These are phyloP conservation scores for Chaetomium globosum DNA, from an alignment of 2,329 filamentous ascomycete genomes.

Conservation along the genomic window DNA sequence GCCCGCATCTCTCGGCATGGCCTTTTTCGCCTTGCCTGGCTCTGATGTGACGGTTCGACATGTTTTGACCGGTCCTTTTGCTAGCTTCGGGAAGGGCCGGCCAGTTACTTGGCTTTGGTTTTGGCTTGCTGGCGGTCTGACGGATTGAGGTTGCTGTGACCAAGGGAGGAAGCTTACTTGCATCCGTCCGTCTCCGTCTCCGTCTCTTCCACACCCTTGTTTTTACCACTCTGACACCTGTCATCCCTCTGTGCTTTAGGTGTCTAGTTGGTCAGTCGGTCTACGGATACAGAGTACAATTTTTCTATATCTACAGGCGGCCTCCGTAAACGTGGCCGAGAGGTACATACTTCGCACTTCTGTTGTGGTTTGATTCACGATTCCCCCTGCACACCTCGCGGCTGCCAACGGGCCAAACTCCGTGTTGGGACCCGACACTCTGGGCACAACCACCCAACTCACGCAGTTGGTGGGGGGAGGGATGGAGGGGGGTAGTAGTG, in stretches of 20 bases:
- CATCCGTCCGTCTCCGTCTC: neutral
- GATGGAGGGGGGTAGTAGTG: neutral
- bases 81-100: conserved; percentile 1
- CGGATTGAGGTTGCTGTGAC: neutral
- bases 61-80: conserved; percentile 13
- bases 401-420: conserved; percentile 5
- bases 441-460: conserved; percentile 14
- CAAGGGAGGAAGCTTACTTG: conserved; percentile 1
- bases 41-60: neutral
- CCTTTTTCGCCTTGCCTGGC: neutral
- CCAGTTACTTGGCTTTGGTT: too few species aligned
- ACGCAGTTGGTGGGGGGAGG: neutral
- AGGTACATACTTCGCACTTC: neutral
- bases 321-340: neutral
- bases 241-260: neutral
- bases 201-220: neutral
- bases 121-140: neutral
- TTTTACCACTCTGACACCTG: neutral
- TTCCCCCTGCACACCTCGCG: conserved; percentile 7
- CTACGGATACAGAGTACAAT: too few species aligned
- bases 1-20: neutral
- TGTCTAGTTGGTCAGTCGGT: too few species aligned
- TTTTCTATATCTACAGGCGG: neutral
- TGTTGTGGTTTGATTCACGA: neutral
- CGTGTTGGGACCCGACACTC: conserved; percentile 20